A percentile compares a stretch with the other conserved stretches of the same genome.
These are phyloP conservation scores for Eucalyptus brandiana DNA, from an alignment of 345 rosid species.

Conservation along the genomic window DNA sequence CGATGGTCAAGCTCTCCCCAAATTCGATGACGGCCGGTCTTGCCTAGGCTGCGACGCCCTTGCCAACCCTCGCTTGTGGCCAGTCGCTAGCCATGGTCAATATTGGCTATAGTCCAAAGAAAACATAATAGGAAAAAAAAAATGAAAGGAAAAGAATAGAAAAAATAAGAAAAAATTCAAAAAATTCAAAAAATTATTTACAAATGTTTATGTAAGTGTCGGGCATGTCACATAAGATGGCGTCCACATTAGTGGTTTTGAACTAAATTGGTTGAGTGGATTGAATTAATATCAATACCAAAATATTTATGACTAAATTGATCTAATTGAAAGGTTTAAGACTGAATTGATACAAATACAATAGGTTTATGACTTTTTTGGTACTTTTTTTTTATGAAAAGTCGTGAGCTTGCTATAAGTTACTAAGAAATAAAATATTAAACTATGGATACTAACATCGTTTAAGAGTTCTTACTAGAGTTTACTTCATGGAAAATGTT, in stretches of 20 bases:
- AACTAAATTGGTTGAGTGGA: too few species aligned
- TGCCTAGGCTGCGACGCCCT: rapidly evolving
- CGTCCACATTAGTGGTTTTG: neutral
- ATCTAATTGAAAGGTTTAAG: rapidly evolving
- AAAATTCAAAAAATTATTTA: too few species aligned
- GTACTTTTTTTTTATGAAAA: neutral
- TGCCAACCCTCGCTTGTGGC: neutral
- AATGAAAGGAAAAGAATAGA: too few species aligned
- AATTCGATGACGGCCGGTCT: rapidly evolving
- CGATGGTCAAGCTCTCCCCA: too few species aligned
- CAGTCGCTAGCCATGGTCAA: rapidly evolving
- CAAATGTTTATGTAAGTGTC: too few species aligned
- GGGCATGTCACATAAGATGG: neutral
- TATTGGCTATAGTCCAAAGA: neutral
- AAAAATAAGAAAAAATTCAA: too few species aligned
- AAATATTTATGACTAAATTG: too few species aligned
- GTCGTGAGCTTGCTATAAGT: neutral
- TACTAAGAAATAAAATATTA: neutral
- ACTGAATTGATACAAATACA: too few species aligned
- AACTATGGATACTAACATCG: neutral
- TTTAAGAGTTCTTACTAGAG: neutral
- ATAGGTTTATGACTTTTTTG: too few species aligned
- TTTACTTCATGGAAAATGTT: neutral
- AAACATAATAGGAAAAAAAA: neutral
- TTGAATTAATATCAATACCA: too few species aligned